Evolutionary conservation across 768 basidiomycete species (phyloP).

Genomic region (Russula abietina): DNA sequence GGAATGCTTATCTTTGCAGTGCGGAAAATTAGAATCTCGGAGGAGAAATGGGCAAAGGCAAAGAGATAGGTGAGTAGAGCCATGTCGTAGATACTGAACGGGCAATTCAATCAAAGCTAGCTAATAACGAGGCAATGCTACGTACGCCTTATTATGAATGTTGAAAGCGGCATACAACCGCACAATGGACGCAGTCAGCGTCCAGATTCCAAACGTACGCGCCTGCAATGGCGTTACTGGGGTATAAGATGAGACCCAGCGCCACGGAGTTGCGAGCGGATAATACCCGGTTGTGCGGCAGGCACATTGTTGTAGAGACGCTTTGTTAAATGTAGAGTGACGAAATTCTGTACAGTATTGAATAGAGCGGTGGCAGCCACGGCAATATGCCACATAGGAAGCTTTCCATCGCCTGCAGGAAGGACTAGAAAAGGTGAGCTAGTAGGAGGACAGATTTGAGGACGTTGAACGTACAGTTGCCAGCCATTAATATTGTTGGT

Average conservation of each 20-base stretch:
- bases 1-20: slow-evolving; percentile 58
- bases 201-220: slow-evolving; percentile 90
- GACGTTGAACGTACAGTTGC: not conserved
- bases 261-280: not conserved
- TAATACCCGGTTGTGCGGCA: slow-evolving; percentile 26
- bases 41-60: slow-evolving; percentile 83
- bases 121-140: slow-evolving; percentile 14
- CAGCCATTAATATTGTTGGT: slow-evolving; percentile 4
- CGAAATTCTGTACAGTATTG: slow-evolving; percentile 81
- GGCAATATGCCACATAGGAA: slow-evolving; percentile 86
- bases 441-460: not conserved
- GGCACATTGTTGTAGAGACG: slow-evolving; percentile 58
- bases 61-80: slow-evolving; percentile 82
- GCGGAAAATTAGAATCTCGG: slow-evolving; percentile 79
- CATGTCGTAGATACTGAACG: slow-evolving; percentile 81
- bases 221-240: slow-evolving; percentile 83
- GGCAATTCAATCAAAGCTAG: slow-evolving; percentile 1
- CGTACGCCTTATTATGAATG: slow-evolving; percentile 74
- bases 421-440: slow-evolving; percentile 39
- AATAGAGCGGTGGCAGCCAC: slow-evolving; percentile 73
- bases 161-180: slow-evolving; percentile 87
- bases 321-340: slow-evolving; percentile 70
- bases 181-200: slow-evolving; percentile 75
- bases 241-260: not conserved
- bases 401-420: slow-evolving; percentile 58